Percentiles rank a stretch among this genome's conserved stretches.
These are phyloP conservation scores for Pichia thaimueangensis DNA, from an alignment of 805 yeast genomes.

Conservation along the genomic window DNA sequence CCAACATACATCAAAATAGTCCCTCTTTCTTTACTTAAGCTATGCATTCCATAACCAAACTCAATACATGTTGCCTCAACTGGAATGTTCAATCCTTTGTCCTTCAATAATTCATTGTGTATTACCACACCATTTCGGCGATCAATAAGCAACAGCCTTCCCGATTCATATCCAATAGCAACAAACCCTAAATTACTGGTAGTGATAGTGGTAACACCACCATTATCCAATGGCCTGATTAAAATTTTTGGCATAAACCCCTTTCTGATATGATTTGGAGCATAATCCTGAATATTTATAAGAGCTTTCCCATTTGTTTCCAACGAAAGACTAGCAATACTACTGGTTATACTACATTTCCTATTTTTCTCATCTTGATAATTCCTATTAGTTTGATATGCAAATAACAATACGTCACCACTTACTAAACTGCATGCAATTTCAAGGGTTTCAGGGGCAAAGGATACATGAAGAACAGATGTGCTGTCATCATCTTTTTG, in stretches of 20 bases:
- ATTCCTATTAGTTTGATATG: slow-evolving; percentile 51
- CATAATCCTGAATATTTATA: slow-evolving; percentile 47
- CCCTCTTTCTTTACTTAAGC: slow-evolving; percentile 20
- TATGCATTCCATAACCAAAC: slow-evolving; percentile 61
- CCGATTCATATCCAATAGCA: slow-evolving; percentile 70
- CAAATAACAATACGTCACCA: slow-evolving; percentile 73
- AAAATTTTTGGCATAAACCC: slow-evolving; percentile 59
- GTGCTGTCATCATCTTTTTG: slow-evolving; percentile 36
- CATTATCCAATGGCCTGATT: slow-evolving; percentile 34
- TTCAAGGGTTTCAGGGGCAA: slow-evolving; percentile 74
- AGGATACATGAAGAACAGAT: slow-evolving; percentile 54
- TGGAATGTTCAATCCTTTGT: slow-evolving; percentile 24
- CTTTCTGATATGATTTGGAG: slow-evolving; percentile 42
- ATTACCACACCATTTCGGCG: slow-evolving; percentile 58
- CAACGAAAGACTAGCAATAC: slow-evolving; percentile 5
- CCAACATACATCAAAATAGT: slow-evolving; percentile 72
- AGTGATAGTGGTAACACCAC: slow-evolving; percentile 52
- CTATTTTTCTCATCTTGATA: slow-evolving; percentile 31
- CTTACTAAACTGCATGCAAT: slow-evolving; percentile 58
- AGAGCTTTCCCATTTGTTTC: slow-evolving; percentile 15
- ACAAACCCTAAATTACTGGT: slow-evolving; percentile 80
- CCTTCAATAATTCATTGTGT: slow-evolving; percentile 30
- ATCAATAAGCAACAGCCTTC: slow-evolving; percentile 71
- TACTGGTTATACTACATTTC: neutral
- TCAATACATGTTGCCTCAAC: slow-evolving; percentile 53